phyloP scores from a whole-genome alignment of 2,329 filamentous ascomycete genomes.

The Stachybotrys chartarum region DNA sequence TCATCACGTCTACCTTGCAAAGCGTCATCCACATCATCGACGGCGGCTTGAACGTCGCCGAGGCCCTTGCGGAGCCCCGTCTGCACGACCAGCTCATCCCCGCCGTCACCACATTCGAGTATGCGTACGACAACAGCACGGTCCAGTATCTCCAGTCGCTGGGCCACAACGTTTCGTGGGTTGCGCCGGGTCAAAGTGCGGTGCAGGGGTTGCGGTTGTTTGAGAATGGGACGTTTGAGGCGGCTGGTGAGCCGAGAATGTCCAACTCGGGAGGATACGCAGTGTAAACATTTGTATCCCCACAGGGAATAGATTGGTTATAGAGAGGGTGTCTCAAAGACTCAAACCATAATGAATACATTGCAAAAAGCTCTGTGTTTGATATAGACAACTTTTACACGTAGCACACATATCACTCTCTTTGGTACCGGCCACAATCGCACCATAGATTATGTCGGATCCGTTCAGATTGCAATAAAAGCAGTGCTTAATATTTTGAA shows the following conservation, averaged over 20 bases:
- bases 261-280: conserved; percentile 61
- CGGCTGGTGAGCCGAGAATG: conserved; percentile 77
- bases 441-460: no score
- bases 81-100: conserved; percentile 81
- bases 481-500: no score
- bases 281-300: conserved; percentile 20
- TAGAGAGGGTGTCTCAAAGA: not conserved
- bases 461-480: no score
- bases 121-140: conserved; percentile 61
- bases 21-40: conserved; percentile 70
- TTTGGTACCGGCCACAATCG: no score
- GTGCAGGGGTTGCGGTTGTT: conserved; percentile 66
- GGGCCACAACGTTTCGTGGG: conserved; percentile 71
- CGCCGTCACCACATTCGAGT: conserved; percentile 62
- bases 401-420: no score
- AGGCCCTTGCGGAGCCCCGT: conserved; percentile 61
- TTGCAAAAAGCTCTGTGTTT: no score
- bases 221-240: conserved; percentile 64
- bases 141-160: conserved; percentile 57
- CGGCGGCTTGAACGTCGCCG: conserved; percentile 47
- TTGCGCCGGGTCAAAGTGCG: conserved; percentile 56
- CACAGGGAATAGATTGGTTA: not conserved
- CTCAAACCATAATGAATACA: no score
- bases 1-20: conserved; percentile 79
- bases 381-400: no score